phyloP scores from a whole-genome alignment of 106 monocot genomes.

The Alisma plantagoaquatica region DNA sequence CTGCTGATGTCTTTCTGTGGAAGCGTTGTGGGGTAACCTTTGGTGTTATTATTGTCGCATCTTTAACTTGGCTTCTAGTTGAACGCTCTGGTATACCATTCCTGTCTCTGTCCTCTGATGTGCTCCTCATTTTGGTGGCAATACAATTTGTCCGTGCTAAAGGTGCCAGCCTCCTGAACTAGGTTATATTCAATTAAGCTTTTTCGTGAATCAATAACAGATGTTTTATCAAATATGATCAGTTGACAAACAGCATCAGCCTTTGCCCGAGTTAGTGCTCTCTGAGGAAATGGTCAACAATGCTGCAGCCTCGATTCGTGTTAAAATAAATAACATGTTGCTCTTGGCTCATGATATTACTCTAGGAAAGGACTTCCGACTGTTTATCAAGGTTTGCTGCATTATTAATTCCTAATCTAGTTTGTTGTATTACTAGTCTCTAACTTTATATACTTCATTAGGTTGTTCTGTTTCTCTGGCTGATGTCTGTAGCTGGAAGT shows the following conservation, averaged over 20 bases:
- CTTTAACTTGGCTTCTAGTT: constrained; percentile 66
- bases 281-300: constrained; percentile 98
- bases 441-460: constrained; percentile 7
- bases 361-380: constrained; percentile 76
- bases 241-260: constrained; percentile 50
- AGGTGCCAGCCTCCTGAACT: constrained; percentile 51
- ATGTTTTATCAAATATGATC: not conserved
- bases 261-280: constrained; percentile 82
- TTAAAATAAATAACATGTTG: constrained; percentile 73
- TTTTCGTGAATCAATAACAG: no score
- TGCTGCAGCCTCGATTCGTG: constrained; percentile 89
- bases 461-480: constrained; percentile 79
- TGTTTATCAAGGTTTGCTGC: constrained; percentile 68
- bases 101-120: constrained; percentile 60
- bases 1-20: constrained; percentile 94
- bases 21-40: constrained; percentile 42
- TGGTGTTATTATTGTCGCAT: constrained; percentile 51
- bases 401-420: not conserved
- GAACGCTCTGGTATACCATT: constrained; percentile 74
- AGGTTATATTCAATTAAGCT: not conserved
- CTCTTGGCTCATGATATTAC: constrained; percentile 97
- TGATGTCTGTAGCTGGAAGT: constrained; percentile 76
- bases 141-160: constrained; percentile 65
- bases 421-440: not conserved
- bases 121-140: constrained; percentile 71